Base-by-base conservation (phyloP, 768 basidiomycete genomes). In the Ramaria sp. region DNA sequence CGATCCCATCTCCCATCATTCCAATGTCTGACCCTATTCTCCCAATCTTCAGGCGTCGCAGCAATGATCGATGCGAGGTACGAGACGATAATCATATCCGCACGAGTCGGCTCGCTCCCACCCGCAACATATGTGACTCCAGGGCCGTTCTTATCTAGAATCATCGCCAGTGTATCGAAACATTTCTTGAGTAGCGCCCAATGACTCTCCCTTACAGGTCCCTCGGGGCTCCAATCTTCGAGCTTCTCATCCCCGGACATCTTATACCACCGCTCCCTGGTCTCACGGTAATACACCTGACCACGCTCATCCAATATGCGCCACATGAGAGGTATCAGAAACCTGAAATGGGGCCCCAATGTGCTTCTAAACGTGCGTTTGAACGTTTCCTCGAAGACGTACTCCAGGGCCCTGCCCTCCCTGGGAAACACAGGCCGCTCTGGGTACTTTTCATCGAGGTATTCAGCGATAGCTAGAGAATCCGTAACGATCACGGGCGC, bases 31-130 rank as follows among this genome's bases (percentile, higher is more conserved):
- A 88, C 74, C 50, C 79, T 70, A 18, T 73, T 69, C 85, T 85
- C 88, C 13, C 82, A 83, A 57, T 87, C 83, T 54, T 83, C 80
- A 15, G 82, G 76, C 2, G 83, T 76, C 62, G 87, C 78, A 48
- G 77, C 72, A 63, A 86, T 79, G 39, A 87, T 81, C 85, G 84
- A 88, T 42, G 85, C 75, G 38, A 88, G 66, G 13, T 84, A 75
- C 0, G 86, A 77, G 58, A 82, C 85, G 22, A 87, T 66, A 5
- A 83, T 78, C 62, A 88, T 88, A 60, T 88, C 85, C 1, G 82
- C 83, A 59, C 86, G 85, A 10, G 77, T 78, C 48, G 85, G 71
- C n/a, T 83, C 79, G 38, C 73, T 69, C 3, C 85, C 85, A 74
- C 79, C 80, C 15, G 69, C 78, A 30, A 85, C 81, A 8, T 78